A percentile compares a stretch with the other conserved stretches of the same genome.
Evolutionary conservation across 2,329 filamentous ascomycete genomes (phyloP).

Genomic region (Tolypocladium endophyticum): DNA sequence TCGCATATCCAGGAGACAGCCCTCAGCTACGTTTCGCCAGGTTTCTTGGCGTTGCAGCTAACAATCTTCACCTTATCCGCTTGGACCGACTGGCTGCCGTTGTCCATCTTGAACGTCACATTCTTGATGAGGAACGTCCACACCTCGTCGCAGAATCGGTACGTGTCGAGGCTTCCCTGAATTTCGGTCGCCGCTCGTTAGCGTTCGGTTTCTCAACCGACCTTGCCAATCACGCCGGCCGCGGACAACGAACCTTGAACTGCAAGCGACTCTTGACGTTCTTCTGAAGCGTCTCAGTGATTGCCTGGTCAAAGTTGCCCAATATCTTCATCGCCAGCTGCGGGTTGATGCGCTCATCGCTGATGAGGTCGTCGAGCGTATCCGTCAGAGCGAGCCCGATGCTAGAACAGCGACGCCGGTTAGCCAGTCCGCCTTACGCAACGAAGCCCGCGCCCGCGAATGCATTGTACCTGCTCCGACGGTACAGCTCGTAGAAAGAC

Average conservation of each 20-base stretch:
- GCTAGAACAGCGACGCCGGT: constrained; percentile 35
- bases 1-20: not conserved
- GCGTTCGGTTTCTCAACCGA: not conserved
- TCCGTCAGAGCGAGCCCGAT: constrained; percentile 90
- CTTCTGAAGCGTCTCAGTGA: constrained; percentile 83
- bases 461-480: constrained; percentile 78
- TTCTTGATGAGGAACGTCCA: constrained; percentile 99
- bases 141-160: constrained; percentile 98
- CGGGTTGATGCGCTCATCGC: constrained; percentile 87
- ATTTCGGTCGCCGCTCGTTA: not conserved
- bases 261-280: constrained; percentile 84
- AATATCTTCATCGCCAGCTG: constrained; percentile 98
- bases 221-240: not conserved
- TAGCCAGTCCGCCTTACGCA: not conserved
- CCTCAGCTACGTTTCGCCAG: constrained; percentile 23
- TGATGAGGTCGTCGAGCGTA: constrained; percentile 94
- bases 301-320: constrained; percentile 85
- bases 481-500: constrained; percentile 88
- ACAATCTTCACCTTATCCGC: constrained; percentile 98
- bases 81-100: constrained; percentile 56
- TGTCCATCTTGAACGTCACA: constrained; percentile 96
- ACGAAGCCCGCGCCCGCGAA: not conserved
- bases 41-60: constrained; percentile 82
- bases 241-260: constrained; percentile 65
- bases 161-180: constrained; percentile 92